phyloP scores from a whole-genome alignment of 2,329 filamentous ascomycete genomes.

The Xylariaceae sp. region DNA sequence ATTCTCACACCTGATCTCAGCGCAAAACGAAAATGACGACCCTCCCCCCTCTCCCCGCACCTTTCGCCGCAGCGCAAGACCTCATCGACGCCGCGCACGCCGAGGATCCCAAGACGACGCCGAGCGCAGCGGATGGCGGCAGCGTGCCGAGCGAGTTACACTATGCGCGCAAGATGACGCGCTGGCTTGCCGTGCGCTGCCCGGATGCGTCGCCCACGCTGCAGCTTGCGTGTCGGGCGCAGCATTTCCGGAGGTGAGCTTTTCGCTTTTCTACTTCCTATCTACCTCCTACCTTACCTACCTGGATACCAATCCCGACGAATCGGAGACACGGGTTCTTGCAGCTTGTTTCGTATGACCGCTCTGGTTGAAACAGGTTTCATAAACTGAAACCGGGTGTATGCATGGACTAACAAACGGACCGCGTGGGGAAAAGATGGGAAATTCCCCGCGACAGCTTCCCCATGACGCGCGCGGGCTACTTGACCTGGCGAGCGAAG shows the following conservation, averaged over 20 bases:
- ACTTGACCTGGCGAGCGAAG: slow-evolving; percentile 72
- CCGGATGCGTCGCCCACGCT: slow-evolving; percentile 62
- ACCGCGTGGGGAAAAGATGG: slow-evolving; percentile 45
- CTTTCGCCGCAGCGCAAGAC: slow-evolving; percentile 50
- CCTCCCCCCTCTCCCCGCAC: slow-evolving; percentile 34
- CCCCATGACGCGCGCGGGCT: slow-evolving; percentile 69
- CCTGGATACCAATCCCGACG: background rate
- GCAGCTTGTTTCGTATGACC: background rate
- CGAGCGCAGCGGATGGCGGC: slow-evolving; percentile 33
- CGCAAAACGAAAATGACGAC: slow-evolving; percentile 2
- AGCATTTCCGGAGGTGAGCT: slow-evolving; percentile 66
- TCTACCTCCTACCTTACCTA: background rate
- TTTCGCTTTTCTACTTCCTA: background rate
- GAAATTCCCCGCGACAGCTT: slow-evolving; percentile 70
- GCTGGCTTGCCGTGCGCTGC: slow-evolving; percentile 58
- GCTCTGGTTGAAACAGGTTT: background rate
- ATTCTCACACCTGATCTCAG: too few species aligned
- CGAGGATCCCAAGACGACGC: slow-evolving; percentile 56
- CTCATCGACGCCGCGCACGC: slow-evolving; percentile 71
- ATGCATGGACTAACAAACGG: background rate
- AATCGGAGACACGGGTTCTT: background rate
- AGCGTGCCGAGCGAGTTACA: slow-evolving; percentile 69
- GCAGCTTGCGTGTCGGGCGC: slow-evolving; percentile 72
- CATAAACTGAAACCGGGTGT: background rate
- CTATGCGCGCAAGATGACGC: slow-evolving; percentile 75